Evolutionary conservation across 495 filamentous ascomycete species (phyloP), one percentile per base, ranked within the genome.

Genomic region (Talaromyces adpressus): DNA sequence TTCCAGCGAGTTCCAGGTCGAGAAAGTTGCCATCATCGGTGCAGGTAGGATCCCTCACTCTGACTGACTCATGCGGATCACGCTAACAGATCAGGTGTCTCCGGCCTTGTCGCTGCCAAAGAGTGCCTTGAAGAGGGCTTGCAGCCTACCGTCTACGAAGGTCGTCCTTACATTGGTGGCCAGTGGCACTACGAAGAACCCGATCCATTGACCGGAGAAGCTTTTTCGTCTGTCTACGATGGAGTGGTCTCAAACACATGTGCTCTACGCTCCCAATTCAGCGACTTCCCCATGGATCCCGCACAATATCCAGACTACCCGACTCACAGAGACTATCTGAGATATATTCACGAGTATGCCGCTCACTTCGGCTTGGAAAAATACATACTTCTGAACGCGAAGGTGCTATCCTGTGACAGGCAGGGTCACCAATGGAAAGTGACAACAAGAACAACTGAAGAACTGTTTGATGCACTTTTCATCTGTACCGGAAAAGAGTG

Each of bases 251-350:
- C 69, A 25, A 74, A 72, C 62, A 69, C 67, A 7, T 70, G 63
- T 30, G 63, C 71, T 57, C 67, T 67, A 29, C 67, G 68, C 14
- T 65, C 71, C 57, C 65, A 64, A 39, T 71, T 72, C 70, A 69
- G 64, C 34, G 72, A 74, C 54, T 77, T 75, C 64, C 74, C 72
- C 2, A 67, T 73, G 45, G 69, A 75, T 49, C 70, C 67, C 11
- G 60, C 62, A n/a, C 59, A 66, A 47, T 75, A 74, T 52, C 41
- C 62, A 2, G 64, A 68, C 45, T 66, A 62, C 45, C 66, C 60
- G 16, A 36, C 54, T 59, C 67, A 72, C 62, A 47, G 63, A 20
- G 66, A 64, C 62, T 68, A 59, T 53, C 64, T 71, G 52, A 69
- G 30, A 53, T 67, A 76, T 22, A 65, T 74, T 29, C 23, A 67